Evolutionary conservation across 108 stramenopile species (phyloP).

Genomic region (Nannochloropsis oceanica): DNA sequence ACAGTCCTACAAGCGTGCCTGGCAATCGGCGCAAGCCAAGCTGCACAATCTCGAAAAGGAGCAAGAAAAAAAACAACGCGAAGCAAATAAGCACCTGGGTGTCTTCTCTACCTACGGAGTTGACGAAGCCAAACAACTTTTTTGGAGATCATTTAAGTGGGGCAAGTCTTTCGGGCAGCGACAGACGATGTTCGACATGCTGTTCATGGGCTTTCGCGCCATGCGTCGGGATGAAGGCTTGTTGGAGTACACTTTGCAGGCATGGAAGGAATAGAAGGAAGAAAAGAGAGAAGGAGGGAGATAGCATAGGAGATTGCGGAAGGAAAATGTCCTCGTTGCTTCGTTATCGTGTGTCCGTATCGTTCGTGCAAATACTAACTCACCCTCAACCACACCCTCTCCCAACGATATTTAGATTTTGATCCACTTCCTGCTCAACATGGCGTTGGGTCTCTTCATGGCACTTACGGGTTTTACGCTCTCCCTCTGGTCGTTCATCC

Average conservation of each 20-base stretch:
- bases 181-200: background rate
- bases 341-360: too few species aligned
- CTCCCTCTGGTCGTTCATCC: background rate
- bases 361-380: too few species aligned
- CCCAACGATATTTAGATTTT: background rate
- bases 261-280: background rate
- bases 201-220: background rate
- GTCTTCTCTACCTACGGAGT: background rate
- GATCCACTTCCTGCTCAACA: background rate
- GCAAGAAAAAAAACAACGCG: background rate
- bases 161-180: background rate
- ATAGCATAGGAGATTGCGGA: too few species aligned
- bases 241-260: background rate
- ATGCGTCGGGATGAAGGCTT: background rate
- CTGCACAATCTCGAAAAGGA: background rate
- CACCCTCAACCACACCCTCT: too few species aligned
- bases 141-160: background rate
- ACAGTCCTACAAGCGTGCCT: background rate
- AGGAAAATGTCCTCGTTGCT: too few species aligned
- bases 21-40: background rate
- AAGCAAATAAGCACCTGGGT: background rate
- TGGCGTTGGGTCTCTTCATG: background rate
- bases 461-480: background rate
- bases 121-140: background rate
- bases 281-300: too few species aligned